Evolutionary conservation across 345 rosid species (phyloP).

Genomic region (Ricinus communis): DNA sequence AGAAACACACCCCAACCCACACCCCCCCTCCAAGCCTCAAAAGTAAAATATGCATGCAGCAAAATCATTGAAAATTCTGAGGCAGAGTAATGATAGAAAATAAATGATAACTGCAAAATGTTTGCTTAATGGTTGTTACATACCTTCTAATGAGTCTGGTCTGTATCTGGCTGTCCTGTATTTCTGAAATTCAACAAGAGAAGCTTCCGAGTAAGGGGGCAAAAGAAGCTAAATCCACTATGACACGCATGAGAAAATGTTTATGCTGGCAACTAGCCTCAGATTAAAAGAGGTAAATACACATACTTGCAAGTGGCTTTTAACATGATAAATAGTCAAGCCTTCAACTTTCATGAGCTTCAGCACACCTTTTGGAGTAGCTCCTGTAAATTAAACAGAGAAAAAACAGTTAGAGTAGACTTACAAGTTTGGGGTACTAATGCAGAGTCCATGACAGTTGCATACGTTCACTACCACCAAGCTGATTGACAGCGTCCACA

Average conservation of each 20-base stretch:
- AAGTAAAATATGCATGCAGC: not conserved
- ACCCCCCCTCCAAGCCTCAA: not conserved
- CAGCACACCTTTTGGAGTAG: constrained; percentile 92
- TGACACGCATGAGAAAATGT: not conserved
- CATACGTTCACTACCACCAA: constrained; percentile 86
- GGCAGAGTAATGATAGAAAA: not conserved
- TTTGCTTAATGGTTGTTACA: constrained; percentile 1
- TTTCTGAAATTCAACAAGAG: constrained; percentile 58
- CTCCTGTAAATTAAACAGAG: constrained; percentile 45
- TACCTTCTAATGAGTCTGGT: constrained; percentile 83
- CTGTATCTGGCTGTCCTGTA: constrained; percentile 77
- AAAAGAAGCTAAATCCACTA: constrained; percentile 4
- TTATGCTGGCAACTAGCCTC: not conserved
- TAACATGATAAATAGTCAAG: constrained; percentile 88
- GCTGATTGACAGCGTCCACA: constrained; percentile 81
- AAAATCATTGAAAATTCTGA: not conserved
- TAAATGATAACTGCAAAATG: not conserved
- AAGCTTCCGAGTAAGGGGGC: constrained; percentile 19
- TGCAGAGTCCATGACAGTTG: constrained; percentile 6
- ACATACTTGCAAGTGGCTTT: constrained; percentile 87
- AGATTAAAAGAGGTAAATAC: not conserved
- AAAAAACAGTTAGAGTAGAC: constrained; percentile 23
- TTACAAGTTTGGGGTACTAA: not conserved
- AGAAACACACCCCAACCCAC: too few species aligned
- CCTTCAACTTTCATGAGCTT: constrained; percentile 84